Percentiles rank a stretch among this genome's conserved stretches.
Evolutionary conservation across 2,329 filamentous ascomycete genomes (phyloP).

Genomic region (Alternaria triticimaculans): DNA sequence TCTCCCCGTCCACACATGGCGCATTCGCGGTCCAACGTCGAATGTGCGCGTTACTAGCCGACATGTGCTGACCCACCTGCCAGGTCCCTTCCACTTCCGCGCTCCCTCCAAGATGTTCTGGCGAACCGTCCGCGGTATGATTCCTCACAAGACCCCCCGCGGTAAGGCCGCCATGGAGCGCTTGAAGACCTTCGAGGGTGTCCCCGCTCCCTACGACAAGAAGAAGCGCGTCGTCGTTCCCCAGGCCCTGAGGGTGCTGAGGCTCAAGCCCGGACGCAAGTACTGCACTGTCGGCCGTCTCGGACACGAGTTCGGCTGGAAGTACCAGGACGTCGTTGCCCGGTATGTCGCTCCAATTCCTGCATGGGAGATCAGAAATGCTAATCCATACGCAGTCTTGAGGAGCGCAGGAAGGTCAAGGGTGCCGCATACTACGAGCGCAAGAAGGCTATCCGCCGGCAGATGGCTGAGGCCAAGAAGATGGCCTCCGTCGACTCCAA

Average conservation of each 20-base stretch:
- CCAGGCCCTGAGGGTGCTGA: slow-evolving; percentile 94
- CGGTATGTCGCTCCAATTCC: slow-evolving; percentile 78
- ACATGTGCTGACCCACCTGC: slow-evolving; percentile 28
- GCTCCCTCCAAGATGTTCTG: slow-evolving; percentile 99
- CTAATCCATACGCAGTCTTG: slow-evolving; percentile 69
- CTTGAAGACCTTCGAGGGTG: slow-evolving; percentile 99
- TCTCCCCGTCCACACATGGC: slow-evolving; percentile 22
- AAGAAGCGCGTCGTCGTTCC: slow-evolving; percentile 99
- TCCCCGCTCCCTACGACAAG: slow-evolving; percentile 98
- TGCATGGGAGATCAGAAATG: neutral
- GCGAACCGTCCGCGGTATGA: slow-evolving; percentile 99
- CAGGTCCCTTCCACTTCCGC: slow-evolving; percentile 99
- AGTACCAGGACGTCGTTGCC: slow-evolving; percentile 99
- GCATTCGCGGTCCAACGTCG: neutral
- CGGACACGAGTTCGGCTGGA: slow-evolving; percentile 99
- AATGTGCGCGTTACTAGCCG: neutral
- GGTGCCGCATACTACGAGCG: slow-evolving; percentile 98
- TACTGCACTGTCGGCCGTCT: slow-evolving; percentile 99
- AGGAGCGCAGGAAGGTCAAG: slow-evolving; percentile 99
- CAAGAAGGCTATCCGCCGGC: slow-evolving; percentile 95
- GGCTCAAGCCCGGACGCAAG: slow-evolving; percentile 98
- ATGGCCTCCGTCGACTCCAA: slow-evolving; percentile 84
- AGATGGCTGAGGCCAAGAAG: slow-evolving; percentile 92
- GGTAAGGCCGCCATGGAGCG: slow-evolving; percentile 96
- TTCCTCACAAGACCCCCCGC: slow-evolving; percentile 99